Evolutionary conservation across 2,329 filamentous ascomycete genomes (phyloP), one percentile per base, ranked within the genome.

Genomic region (Didymosphaeria variabile): DNA sequence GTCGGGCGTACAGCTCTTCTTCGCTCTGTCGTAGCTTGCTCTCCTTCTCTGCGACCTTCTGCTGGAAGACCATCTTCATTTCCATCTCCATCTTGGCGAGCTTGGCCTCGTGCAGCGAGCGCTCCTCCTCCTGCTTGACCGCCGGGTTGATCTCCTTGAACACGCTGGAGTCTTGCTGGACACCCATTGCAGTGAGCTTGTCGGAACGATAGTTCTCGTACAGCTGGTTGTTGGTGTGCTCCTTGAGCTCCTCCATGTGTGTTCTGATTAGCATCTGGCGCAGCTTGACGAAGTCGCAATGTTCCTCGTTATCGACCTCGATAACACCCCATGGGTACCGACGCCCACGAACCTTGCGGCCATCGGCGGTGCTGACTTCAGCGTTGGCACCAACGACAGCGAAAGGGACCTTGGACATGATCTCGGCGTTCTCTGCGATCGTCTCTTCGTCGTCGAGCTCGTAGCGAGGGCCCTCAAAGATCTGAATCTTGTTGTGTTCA

Each of bases 41-140:
- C 84, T 99, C 95, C 87, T 99, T 99, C 83, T 99, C 95, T 69
- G 93, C 90, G 34, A 99, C 95, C 91, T 99, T 99, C 81, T 99
- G 95, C 82, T 98, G 95, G 93, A 99, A 99, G 72, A 99, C 95
- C 92, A 97, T 97, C 92, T 99, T 99, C 95, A 99, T 99, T 83
- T 99, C 95, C 77, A 93, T 90, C 83, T 99, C 95, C 95, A 99
- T 99, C 92, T 99, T 99, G 81, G 94, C 93, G 73, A 99, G 92
- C 87, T 99, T 99, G 87, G 97, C 94, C 84, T 99, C 95, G 87
- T 99, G 95, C 72, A 99, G 87, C 67, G 92, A 90, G 75, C 95
- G 93, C 86, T 99, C 95, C 84, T 99, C 95, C 81, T 99, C 95
- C 84, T 99, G 95, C 90, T 99, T 99, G 83, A 98, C 95, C 50